phyloP scores from a whole-genome alignment of 495 filamentous ascomycete species.

The Aspergillus hancockii region DNA sequence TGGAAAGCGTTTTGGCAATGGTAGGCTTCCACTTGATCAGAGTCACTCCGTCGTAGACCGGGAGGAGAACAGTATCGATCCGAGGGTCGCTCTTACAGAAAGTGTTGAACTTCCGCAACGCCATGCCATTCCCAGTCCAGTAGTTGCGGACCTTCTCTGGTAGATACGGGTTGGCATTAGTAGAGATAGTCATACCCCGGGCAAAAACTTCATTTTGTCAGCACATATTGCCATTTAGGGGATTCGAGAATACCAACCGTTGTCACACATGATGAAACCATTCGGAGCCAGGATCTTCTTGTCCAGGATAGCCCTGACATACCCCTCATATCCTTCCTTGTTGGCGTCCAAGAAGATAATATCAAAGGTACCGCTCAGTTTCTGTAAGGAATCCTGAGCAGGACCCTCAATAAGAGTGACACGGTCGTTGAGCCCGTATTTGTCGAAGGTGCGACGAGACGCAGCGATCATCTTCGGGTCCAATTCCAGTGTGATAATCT shows the following conservation, averaged over 20 bases:
- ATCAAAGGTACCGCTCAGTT: constrained; percentile 4
- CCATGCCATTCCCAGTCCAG: background rate
- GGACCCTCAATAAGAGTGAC: constrained; percentile 3
- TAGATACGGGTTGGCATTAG: background rate
- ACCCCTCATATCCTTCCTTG: constrained; percentile 6
- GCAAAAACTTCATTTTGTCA: constrained; percentile 2
- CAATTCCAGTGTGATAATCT: constrained; percentile 6
- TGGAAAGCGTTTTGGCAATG: background rate
- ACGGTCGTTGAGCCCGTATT: constrained; percentile 6
- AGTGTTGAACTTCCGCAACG: constrained; percentile 5
- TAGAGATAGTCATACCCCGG: constrained; percentile 5
- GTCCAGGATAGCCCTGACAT: constrained; percentile 3
- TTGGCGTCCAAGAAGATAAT: constrained; percentile 3
- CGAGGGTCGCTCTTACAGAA: background rate
- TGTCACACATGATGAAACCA: constrained; percentile 3
- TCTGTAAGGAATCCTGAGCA: constrained; percentile 3
- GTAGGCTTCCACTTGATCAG: constrained; percentile 9
- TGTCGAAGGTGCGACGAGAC: constrained; percentile 2
- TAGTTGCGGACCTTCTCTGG: background rate
- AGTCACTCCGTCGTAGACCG: constrained; percentile 5
- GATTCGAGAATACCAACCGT: background rate
- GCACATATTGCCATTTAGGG: background rate
- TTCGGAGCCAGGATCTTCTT: background rate
- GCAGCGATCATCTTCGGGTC: background rate
- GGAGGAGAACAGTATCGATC: background rate